phyloP scores from a whole-genome alignment of 495 filamentous ascomycete species.

The Aspergillus egyptiacus region DNA sequence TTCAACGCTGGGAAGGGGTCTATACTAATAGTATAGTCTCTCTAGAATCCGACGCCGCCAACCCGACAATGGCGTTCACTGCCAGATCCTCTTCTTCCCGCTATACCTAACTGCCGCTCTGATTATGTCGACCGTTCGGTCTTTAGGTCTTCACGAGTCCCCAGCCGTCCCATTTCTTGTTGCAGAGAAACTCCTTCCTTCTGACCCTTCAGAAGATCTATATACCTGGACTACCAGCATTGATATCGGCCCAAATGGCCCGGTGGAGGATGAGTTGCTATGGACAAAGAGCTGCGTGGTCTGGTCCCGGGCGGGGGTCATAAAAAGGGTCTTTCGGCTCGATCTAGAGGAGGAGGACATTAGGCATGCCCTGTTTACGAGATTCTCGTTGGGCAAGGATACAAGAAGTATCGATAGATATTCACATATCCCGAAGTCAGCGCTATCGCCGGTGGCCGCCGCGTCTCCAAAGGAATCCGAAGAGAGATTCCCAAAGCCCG shows the following conservation, averaged over 20 bases:
- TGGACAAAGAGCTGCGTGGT: conserved; percentile 77
- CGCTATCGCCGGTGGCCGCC: background rate
- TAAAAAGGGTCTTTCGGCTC: conserved; percentile 82
- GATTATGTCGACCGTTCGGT: conserved; percentile 79
- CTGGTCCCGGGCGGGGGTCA: conserved; percentile 82
- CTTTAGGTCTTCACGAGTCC: conserved; percentile 82
- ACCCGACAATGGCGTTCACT: conserved; percentile 22
- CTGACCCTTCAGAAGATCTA: conserved; percentile 56
- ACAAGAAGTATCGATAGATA: conserved; percentile 16
- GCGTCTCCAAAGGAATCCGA: conserved; percentile 10
- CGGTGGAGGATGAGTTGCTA: conserved; percentile 74
- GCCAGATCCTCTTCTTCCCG: conserved; percentile 17
- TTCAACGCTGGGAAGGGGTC: too few relatives aligned
- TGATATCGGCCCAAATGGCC: conserved; percentile 39
- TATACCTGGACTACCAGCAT: conserved; percentile 66
- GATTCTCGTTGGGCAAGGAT: conserved; percentile 55
- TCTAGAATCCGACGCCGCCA: background rate
- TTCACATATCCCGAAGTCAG: background rate
- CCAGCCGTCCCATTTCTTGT: conserved; percentile 77
- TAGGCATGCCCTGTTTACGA: conserved; percentile 75
- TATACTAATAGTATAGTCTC: background rate
- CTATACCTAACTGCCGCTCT: conserved; percentile 23
- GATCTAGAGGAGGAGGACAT: conserved; percentile 81
- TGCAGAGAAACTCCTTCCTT: conserved; percentile 68
- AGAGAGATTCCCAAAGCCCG: conserved; percentile 12